A percentile compares a stretch with the other conserved stretches of the same genome.
Conservation (phyloP, 73 alveolate species). For the Paramecium biaurelia region DNA sequence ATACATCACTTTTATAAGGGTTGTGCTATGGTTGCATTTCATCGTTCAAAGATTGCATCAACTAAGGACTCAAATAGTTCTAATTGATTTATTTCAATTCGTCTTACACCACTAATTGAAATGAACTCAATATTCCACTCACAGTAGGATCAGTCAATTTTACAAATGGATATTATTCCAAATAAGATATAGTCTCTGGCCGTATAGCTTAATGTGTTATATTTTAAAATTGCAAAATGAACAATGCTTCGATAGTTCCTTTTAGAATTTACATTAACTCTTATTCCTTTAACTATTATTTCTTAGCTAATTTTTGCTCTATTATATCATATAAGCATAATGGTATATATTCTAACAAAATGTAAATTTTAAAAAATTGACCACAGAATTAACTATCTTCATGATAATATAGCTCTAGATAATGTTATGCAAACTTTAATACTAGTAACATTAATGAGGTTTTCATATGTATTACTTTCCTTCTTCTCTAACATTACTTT, state of each 20-base stretch:
- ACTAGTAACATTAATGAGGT: constrained; percentile 12
- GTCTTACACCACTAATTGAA: not conserved
- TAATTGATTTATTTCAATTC: not conserved
- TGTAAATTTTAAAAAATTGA: constrained; percentile 18
- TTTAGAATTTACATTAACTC: not conserved
- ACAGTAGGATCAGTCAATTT: constrained; percentile 29
- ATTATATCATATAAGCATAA: not conserved
- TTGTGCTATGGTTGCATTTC: constrained; percentile 41
- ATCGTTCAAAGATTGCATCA: constrained; percentile 28
- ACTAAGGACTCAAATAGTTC: not conserved
- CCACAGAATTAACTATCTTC: constrained; percentile 45
- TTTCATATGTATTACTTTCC: not conserved
- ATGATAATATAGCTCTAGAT: constrained; percentile 1
- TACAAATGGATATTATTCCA: not conserved
- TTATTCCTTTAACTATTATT: not conserved
- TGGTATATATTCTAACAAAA: constrained; percentile 10
- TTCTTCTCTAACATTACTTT: not conserved
- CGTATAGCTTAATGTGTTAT: not conserved
- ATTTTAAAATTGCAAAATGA: not conserved
- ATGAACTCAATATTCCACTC: not conserved
- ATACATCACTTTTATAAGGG: constrained; percentile 57
- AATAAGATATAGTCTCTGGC: not conserved
- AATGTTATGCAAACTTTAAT: not conserved
- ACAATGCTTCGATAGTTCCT: not conserved
- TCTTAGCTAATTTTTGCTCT: not conserved